These are phyloP conservation scores for Penicillium sp. DNA, from an alignment of 2,329 filamentous ascomycete genomes.

Conservation along the genomic window DNA sequence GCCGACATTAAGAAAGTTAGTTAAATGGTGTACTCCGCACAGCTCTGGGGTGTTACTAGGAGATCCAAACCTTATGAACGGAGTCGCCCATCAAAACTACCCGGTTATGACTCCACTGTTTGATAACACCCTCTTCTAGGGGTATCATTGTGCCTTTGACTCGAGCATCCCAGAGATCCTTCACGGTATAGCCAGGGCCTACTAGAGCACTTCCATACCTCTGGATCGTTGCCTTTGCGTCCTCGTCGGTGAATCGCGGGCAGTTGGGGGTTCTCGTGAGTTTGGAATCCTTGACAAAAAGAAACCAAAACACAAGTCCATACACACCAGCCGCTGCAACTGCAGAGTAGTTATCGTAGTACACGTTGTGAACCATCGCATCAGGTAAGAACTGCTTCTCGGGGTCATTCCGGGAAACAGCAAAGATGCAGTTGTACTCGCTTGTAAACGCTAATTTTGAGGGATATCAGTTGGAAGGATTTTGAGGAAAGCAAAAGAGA, in stretches of 20 bases:
- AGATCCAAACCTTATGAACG: constrained; percentile 22
- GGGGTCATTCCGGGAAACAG: constrained; percentile 17
- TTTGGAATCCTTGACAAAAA: constrained; percentile 14
- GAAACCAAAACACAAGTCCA: constrained; percentile 22
- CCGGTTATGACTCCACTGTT: constrained; percentile 18
- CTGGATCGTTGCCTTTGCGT: constrained; percentile 13
- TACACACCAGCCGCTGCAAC: constrained; percentile 12
- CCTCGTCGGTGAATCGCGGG: constrained; percentile 15
- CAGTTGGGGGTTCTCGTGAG: constrained; percentile 13
- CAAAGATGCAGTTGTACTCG: constrained; percentile 28
- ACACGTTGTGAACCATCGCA: constrained; percentile 10
- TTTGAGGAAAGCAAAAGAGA: not conserved
- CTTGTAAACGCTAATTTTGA: constrained; percentile 12
- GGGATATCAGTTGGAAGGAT: not conserved
- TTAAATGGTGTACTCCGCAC: not conserved
- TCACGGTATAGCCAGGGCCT: constrained; percentile 22
- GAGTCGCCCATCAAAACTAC: constrained; percentile 21
- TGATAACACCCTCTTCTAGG: constrained; percentile 18
- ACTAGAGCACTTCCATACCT: constrained; percentile 12
- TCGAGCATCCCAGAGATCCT: constrained; percentile 20
- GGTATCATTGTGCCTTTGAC: constrained; percentile 16
- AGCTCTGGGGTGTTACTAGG: no score
- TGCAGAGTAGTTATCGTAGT: constrained; percentile 19
- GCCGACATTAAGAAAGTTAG: not conserved
- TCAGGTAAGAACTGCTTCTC: constrained; percentile 9